A percentile compares a stretch with the other conserved stretches of the same genome.
Conservation (phyloP, 805 yeast species). For the Kodamaea kaohsiungensis region DNA sequence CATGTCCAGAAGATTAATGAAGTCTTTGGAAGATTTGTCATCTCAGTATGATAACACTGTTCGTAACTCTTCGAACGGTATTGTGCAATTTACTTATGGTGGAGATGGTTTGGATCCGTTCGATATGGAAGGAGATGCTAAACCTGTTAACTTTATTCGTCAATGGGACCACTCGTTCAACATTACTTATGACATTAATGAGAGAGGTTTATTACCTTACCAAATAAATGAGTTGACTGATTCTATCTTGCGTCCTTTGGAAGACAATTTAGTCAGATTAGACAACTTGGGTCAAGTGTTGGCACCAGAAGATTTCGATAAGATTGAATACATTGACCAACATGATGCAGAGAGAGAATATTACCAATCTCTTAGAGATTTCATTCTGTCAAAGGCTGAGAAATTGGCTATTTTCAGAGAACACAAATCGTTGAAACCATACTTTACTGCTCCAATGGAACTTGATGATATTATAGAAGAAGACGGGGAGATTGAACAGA, state of each 20-base stretch:
- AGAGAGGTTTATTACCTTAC: conserved; percentile 64
- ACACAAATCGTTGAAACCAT: conserved; percentile 20
- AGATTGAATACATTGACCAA: conserved; percentile 74
- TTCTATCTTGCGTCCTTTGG: conserved; percentile 60
- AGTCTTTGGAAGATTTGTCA: conserved; percentile 93
- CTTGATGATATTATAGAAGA: conserved; percentile 41
- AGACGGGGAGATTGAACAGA: conserved; percentile 25
- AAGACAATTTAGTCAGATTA: conserved; percentile 56
- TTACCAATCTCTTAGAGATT: conserved; percentile 72
- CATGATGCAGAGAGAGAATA: conserved; percentile 85
- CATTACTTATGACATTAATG: conserved; percentile 61
- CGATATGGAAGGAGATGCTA: conserved; percentile 99
- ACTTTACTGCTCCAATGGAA: conserved; percentile 37
- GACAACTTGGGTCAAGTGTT: conserved; percentile 71
- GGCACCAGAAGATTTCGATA: conserved; percentile 42
- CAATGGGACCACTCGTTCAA: conserved; percentile 93
- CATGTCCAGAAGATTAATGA: conserved; percentile 98
- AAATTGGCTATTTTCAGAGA: conserved; percentile 58
- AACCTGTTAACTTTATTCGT: conserved; percentile 88
- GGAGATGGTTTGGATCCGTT: conserved; percentile 98
- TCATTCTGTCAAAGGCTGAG: conserved; percentile 56
- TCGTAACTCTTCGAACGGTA: conserved; percentile 92
- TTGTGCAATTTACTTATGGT: conserved; percentile 97
- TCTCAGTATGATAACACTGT: conserved; percentile 93
- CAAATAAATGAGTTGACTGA: conserved; percentile 61